Base-by-base conservation (phyloP, 495 filamentous ascomycete species). In the Aspergillus diversus region DNA sequence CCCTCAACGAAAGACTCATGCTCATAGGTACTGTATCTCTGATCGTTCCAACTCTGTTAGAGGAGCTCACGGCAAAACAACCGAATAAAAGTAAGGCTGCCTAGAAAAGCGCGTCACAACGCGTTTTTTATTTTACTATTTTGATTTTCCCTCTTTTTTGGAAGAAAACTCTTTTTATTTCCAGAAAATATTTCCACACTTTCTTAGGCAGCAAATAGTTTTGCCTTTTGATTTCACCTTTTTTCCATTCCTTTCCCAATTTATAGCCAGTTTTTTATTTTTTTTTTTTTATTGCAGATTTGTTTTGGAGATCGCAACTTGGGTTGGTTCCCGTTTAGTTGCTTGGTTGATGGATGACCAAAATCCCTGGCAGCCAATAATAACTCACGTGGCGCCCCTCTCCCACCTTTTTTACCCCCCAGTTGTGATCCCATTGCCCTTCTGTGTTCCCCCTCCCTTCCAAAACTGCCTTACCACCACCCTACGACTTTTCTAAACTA, bases 311-410 rank as follows among this genome's bases (percentile, higher is more conserved):
- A 47, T 33, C 33, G n/a, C 33, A 55, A 21, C 7, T 53, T 53
- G 31, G 21, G 21, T 15, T 32, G 31, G 33, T 32, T 17, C 37
- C 21, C 21, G 16, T 57, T 17, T 32, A n/a, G 27, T 32, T 33
- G 8, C 56, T 49, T 62, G 60, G 53, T 43, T 52, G 37, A 33
- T 52, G 52, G 42, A 49, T 63, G 54, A 60, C 59, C 56, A 35
- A 16, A 7, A 49, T 31, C 21, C 27, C 12, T 6, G 47, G 42
- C 49, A 56, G 59, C 66, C 66, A 68, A 68, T 68, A 49, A 64
- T 27, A 8, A 17, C 12, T 17, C 50, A 33, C 55, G 65, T 64
- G 57, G 61, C 61, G 61, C 57, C 53, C 42, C 50, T 27, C 56
- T 60, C 51, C 51, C 39, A 35, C 57, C 53, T 35, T 42, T 33